These are phyloP conservation scores for Salix suchowensis DNA, from an alignment of 345 rosid species.

Conservation along the genomic window DNA sequence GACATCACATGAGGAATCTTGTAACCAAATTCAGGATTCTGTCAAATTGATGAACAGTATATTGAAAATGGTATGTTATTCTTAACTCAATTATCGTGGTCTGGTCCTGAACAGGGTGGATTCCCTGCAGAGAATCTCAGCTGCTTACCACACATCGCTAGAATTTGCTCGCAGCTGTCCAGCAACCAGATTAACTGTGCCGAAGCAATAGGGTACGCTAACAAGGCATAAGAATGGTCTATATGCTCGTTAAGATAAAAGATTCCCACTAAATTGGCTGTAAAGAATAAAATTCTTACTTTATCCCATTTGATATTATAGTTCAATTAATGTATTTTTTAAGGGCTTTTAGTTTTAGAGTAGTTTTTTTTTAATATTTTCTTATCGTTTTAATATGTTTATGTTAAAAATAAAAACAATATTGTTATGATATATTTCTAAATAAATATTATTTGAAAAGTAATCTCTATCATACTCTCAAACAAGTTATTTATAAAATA, in stretches of 20 bases:
- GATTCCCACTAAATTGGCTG: neutral
- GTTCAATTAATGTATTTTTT: too few species aligned
- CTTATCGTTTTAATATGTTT: too few species aligned
- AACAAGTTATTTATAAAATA: too few species aligned
- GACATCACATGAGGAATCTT: neutral
- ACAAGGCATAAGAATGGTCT: neutral
- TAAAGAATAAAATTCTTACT: neutral
- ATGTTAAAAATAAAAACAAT: too few species aligned
- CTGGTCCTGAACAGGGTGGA: neutral
- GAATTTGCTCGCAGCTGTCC: neutral
- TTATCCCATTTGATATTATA: neutral
- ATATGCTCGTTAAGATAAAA: neutral
- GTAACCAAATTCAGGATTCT: neutral
- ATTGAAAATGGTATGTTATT: neutral
- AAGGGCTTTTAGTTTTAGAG: too few species aligned
- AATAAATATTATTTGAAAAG: too few species aligned
- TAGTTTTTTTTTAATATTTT: too few species aligned
- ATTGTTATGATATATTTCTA: too few species aligned
- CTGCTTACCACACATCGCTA: neutral
- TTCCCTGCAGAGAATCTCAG: neutral
- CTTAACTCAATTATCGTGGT: neutral
- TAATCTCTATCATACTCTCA: too few species aligned
- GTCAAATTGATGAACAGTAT: neutral
- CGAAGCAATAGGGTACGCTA: neutral
- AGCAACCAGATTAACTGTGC: neutral